phyloP scores from a whole-genome alignment of 2,329 filamentous ascomycete genomes.

The Fusarium nisikadoi region DNA sequence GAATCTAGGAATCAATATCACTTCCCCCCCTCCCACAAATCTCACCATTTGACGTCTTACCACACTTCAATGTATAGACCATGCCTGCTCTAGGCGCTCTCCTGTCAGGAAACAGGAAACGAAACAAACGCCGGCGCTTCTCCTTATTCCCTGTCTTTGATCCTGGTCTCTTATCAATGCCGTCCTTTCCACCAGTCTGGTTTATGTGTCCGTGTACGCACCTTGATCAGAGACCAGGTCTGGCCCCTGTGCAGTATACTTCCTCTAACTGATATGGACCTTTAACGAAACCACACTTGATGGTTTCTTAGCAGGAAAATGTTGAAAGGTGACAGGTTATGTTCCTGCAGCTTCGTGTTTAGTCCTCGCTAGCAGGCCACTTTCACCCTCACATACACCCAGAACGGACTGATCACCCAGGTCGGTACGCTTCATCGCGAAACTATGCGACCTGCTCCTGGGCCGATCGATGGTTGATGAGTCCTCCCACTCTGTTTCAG shows the following conservation, averaged over 20 bases:
- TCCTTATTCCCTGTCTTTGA: conserved; percentile 24
- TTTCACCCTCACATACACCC: conserved; percentile 14
- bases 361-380: conserved; percentile 18
- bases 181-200: conserved; percentile 12
- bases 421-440: conserved; percentile 24
- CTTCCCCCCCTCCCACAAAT: conserved; percentile 9
- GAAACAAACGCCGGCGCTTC: conserved; percentile 46
- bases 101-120: conserved; percentile 43
- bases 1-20: conserved; percentile 14
- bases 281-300: conserved; percentile 9
- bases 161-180: conserved; percentile 29
- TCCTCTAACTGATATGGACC: conserved; percentile 16
- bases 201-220: conserved; percentile 1
- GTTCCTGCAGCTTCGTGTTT: conserved; percentile 29
- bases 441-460: conserved; percentile 31
- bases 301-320: conserved; percentile 3
- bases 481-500: conserved; percentile 28
- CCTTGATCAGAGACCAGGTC: conserved; percentile 4
- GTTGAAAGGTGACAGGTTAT: conserved; percentile 40
- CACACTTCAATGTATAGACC: conserved; percentile 16
- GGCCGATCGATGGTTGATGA: conserved; percentile 29
- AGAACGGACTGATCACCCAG: conserved; percentile 14
- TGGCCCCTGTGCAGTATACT: conserved; percentile 7
- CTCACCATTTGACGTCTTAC: conserved; percentile 20
- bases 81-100: conserved; percentile 38